Evolutionary conservation across 2,329 filamentous ascomycete species (phyloP), one percentile per base, ranked within the genome.

Genomic region (Xylariaceae sp.): DNA sequence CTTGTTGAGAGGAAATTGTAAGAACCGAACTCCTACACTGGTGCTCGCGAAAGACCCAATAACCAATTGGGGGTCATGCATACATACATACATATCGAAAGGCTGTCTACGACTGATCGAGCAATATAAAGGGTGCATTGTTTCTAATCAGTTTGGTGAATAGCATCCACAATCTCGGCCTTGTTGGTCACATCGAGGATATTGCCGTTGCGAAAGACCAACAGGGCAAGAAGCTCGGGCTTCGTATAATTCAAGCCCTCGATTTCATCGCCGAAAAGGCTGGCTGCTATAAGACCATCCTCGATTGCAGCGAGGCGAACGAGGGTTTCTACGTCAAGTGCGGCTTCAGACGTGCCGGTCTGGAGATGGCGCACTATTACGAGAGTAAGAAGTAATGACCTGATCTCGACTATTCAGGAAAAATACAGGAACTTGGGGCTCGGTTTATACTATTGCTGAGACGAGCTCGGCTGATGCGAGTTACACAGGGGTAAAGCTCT

Each of bases 301-400:
- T 97, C 61, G 93, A 97, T 74, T 99, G 94, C 79, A 95, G 89
- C 62, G 93, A 97, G 74, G 85, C 88, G 65, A 99, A 97, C 72
- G 92, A 96, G 74, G 93, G 92, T 18, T 97, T 99, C 79, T 99
- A 99, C 73, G 82, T 96, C 73, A 97, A 97, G 81, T 97, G 94
- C 75, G 93, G 93, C 53, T 97, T 96, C 75, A 88, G 91, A 75
- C 81, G 91, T 58, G 93, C 92, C 23, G 94, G 94, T 13, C 77
- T 97, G 51, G 91, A 99, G 76, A 97, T 99, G 94, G 92, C 93
- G 36, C 91, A 96, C 78, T 96, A 96, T 75, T 94, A 95, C 71
- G 91, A 81, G 70, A 77, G 73, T 71, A 81, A 80, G 67, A 60
- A 67, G 51, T 64, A 68, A 62, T 58, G 47, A 43, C 44, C 30